phyloP scores from a whole-genome alignment of 495 filamentous ascomycete genomes.

The Delitschia confertaspora region DNA sequence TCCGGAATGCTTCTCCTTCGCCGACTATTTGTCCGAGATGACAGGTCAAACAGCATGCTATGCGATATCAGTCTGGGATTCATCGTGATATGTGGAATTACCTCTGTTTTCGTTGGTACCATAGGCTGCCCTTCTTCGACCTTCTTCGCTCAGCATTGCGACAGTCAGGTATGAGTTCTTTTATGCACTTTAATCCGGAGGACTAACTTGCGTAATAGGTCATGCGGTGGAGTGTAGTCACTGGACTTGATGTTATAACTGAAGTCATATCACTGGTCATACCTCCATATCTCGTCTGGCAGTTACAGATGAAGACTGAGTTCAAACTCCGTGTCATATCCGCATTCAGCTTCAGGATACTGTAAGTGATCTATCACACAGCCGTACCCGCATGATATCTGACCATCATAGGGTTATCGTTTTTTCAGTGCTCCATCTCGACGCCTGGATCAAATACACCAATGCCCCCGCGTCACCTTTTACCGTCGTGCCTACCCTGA shows the following conservation, averaged over 20 bases:
- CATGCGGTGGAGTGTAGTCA: slow-evolving; percentile 17
- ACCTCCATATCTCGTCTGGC: slow-evolving; percentile 13
- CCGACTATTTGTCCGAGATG: slow-evolving; percentile 21
- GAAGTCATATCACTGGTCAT: slow-evolving; percentile 17
- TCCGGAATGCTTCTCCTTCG: slow-evolving; percentile 28
- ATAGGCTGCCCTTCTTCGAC: slow-evolving; percentile 13
- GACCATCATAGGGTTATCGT: background rate
- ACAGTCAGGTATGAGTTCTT: slow-evolving; percentile 1
- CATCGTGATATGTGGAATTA: slow-evolving; percentile 13
- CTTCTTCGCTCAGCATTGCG: slow-evolving; percentile 6
- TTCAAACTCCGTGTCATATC: slow-evolving; percentile 16
- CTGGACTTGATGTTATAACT: slow-evolving; percentile 13
- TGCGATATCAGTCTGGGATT: slow-evolving; percentile 24
- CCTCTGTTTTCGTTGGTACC: slow-evolving; percentile 11
- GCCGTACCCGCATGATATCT: background rate
- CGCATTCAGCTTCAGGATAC: slow-evolving; percentile 20
- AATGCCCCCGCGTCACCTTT: slow-evolving; percentile 9
- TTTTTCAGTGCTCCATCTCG: slow-evolving; percentile 7
- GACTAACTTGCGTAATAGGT: too few species aligned
- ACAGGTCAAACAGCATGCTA: slow-evolving; percentile 3
- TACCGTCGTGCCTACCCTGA: background rate
- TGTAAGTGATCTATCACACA: slow-evolving; percentile 3
- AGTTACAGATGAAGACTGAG: slow-evolving; percentile 16
- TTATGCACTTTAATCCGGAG: too few species aligned
- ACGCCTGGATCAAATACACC: background rate